A percentile compares a stretch with the other conserved stretches of the same genome.
These are phyloP conservation scores for Phytophthora rubi DNA, from an alignment of 352 stramenopile genomes.

Conservation along the genomic window DNA sequence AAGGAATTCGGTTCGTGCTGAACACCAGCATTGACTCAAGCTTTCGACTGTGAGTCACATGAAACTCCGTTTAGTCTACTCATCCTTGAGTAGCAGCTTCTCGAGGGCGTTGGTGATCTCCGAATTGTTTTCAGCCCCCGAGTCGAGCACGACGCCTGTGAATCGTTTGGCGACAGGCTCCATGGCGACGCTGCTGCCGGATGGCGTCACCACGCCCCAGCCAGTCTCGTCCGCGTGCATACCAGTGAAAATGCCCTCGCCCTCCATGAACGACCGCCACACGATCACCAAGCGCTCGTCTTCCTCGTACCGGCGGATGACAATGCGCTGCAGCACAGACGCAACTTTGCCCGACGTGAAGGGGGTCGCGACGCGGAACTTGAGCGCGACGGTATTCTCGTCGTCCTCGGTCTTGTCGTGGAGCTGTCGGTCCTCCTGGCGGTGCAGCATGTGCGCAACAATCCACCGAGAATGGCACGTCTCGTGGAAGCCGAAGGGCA, in stretches of 20 bases:
- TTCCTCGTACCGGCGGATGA: slow-evolving; percentile 18
- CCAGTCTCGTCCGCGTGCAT: slow-evolving; percentile 30
- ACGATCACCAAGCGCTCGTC: slow-evolving; percentile 21
- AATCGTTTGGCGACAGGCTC: slow-evolving; percentile 7
- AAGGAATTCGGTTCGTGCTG: too few species aligned
- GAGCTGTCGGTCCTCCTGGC: slow-evolving; percentile 16
- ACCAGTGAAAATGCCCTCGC: slow-evolving; percentile 24
- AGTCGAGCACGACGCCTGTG: not conserved
- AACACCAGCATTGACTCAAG: too few species aligned
- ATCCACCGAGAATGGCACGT: slow-evolving; percentile 7
- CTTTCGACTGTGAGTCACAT: not conserved
- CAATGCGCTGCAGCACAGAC: slow-evolving; percentile 26
- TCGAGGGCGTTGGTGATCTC: slow-evolving; percentile 3
- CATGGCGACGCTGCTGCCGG: not conserved
- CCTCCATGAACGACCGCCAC: slow-evolving; percentile 29
- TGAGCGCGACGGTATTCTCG: slow-evolving; percentile 22
- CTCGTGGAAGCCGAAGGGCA: slow-evolving; percentile 16
- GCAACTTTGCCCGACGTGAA: slow-evolving; percentile 9
- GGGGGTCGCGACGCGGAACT: slow-evolving; percentile 21
- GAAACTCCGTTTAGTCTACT: not conserved
- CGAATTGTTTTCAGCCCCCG: not conserved
- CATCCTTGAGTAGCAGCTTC: slow-evolving; percentile 7
- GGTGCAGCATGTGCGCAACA: slow-evolving; percentile 13
- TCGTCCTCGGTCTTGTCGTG: slow-evolving; percentile 14
- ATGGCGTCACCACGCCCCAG: slow-evolving; percentile 12